These are phyloP conservation scores for Coccomyxa sp. DNA, from an alignment of 139 green algal genomes.

Conservation along the genomic window DNA sequence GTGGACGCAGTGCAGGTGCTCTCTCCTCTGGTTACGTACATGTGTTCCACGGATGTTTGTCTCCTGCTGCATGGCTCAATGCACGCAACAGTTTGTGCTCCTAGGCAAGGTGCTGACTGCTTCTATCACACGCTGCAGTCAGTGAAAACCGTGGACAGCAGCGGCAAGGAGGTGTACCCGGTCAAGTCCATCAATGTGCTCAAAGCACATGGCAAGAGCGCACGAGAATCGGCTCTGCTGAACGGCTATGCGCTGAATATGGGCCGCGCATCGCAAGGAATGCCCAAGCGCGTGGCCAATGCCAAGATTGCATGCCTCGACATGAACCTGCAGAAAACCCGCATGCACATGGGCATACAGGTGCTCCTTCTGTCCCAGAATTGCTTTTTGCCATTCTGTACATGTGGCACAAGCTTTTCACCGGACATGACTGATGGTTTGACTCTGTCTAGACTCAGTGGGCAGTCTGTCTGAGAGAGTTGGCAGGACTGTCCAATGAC, in stretches of 20 bases:
- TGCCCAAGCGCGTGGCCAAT: conserved; percentile 43
- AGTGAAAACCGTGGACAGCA: conserved; percentile 22
- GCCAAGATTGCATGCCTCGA: conserved; percentile 88
- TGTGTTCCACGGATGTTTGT: too few relatives aligned
- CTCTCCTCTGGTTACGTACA: not conserved
- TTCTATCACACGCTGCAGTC: not conserved
- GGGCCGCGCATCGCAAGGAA: conserved; percentile 74
- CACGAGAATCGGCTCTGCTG: conserved; percentile 81
- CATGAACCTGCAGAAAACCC: conserved; percentile 90
- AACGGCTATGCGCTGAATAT: conserved; percentile 96
- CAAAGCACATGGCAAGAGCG: conserved; percentile 93
- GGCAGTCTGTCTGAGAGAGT: too few relatives aligned
- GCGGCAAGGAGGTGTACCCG: conserved; percentile 58
- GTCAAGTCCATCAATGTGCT: conserved; percentile 97
- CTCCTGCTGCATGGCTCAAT: too few relatives aligned
- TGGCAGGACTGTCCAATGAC: too few relatives aligned
- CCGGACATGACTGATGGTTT: too few relatives aligned
- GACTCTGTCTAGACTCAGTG: too few relatives aligned
- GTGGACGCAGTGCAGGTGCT: conserved; percentile 67
- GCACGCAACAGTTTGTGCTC: not conserved
- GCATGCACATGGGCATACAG: conserved; percentile 87
- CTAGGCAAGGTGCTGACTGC: not conserved
- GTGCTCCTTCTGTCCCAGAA: conserved; percentile 13
- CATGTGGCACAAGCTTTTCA: not conserved
- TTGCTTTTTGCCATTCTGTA: too few relatives aligned